phyloP scores from a whole-genome alignment of 2,329 filamentous ascomycete genomes.

The Fusarium musae region DNA sequence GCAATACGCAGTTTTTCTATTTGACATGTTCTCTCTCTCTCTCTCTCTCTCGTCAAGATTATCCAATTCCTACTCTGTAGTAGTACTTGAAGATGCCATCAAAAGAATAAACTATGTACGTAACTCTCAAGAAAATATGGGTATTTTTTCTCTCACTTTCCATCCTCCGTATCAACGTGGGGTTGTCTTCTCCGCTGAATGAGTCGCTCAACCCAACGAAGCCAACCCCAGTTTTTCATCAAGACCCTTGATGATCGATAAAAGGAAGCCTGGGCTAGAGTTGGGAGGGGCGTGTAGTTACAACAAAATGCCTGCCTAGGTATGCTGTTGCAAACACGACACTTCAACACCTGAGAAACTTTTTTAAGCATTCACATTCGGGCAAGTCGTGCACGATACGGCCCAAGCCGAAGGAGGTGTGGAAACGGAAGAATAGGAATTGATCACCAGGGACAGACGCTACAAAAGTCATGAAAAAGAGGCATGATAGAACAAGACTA shows the following conservation, averaged over 20 bases:
- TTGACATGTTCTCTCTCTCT: background rate
- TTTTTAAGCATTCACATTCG: background rate
- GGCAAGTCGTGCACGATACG: slow-evolving; percentile 19
- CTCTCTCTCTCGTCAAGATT: background rate
- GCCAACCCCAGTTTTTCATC: slow-evolving; percentile 19
- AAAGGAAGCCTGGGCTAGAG: slow-evolving; percentile 9
- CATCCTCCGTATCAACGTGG: slow-evolving; percentile 22
- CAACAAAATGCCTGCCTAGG: background rate
- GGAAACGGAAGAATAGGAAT: slow-evolving; percentile 8
- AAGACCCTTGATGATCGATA: slow-evolving; percentile 12
- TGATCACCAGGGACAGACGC: background rate
- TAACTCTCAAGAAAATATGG: background rate
- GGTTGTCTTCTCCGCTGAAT: slow-evolving; percentile 6
- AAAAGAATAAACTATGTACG: background rate
- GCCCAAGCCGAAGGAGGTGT: slow-evolving; percentile 14
- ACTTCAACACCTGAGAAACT: slow-evolving; percentile 2
- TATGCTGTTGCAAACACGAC: background rate
- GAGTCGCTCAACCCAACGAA: slow-evolving; percentile 2
- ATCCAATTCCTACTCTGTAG: background rate
- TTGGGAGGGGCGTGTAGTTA: slow-evolving; percentile 7
- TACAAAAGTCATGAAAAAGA: background rate
- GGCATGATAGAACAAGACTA: background rate
- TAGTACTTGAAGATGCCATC: background rate
- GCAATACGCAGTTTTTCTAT: background rate
- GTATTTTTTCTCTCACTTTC: slow-evolving; percentile 21